phyloP scores from a whole-genome alignment of 306 rosid species.

The Ziziphus jujuba region DNA sequence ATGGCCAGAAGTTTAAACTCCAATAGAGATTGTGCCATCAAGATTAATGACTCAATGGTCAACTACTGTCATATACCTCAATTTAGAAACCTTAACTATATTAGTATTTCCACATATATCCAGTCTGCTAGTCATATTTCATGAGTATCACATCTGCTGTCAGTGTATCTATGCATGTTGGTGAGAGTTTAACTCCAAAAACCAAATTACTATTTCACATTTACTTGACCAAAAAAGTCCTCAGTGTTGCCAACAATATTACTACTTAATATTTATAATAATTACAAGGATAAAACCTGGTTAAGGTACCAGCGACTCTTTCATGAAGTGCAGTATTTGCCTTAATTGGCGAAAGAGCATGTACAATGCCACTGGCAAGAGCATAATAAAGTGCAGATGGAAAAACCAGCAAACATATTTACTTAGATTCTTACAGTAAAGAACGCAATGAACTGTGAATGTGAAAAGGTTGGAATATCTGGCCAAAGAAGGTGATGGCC shows the following conservation, averaged over 20 bases:
- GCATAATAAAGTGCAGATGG: neutral
- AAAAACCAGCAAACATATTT: neutral
- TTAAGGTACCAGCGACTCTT: neutral
- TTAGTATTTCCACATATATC: neutral
- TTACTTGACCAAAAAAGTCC: no score
- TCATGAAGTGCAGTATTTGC: no score
- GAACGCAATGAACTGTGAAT: neutral
- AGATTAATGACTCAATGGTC: conserved; percentile 2
- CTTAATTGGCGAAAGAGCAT: no score
- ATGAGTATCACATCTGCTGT: neutral
- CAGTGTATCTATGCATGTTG: neutral
- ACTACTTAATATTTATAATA: neutral
- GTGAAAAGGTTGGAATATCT: neutral
- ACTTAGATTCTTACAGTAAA: neutral
- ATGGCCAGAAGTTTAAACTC: neutral
- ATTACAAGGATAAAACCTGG: neutral
- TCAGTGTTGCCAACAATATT: neutral
- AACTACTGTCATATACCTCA: neutral
- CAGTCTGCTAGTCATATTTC: neutral
- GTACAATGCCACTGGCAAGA: no score
- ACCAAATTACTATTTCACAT: neutral
- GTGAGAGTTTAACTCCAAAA: neutral
- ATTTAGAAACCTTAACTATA: neutral
- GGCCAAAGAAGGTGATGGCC: neutral
- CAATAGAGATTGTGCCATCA: neutral